Conservation (phyloP, 73 alveolate genomes). For the Effrenium voratum region DNA sequence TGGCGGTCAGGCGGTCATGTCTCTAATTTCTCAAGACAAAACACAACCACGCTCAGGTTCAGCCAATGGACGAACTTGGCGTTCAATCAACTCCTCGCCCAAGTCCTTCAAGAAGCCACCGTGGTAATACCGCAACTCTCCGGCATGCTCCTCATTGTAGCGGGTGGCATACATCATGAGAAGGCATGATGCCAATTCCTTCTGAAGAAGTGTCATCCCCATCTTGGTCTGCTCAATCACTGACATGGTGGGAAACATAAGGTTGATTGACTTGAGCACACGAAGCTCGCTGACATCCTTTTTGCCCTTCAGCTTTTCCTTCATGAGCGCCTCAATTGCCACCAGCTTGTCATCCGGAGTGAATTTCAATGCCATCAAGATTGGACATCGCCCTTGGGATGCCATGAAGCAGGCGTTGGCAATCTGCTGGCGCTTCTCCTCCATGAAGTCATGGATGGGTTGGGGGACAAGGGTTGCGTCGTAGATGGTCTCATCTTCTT, state of each 20-base stretch:
- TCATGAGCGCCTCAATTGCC: not conserved
- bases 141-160: not conserved
- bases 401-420: not conserved
- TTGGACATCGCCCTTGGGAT: not conserved
- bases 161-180: conserved; percentile 4
- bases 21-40: not conserved
- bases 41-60: conserved; percentile 8
- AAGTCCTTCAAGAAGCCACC: conserved; percentile 11
- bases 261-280: not conserved
- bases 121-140: not conserved
- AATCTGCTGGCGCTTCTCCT: not conserved
- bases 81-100: conserved; percentile 1
- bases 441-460: not conserved
- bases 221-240: conserved; percentile 7
- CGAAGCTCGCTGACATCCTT: conserved; percentile 14
- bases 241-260: not conserved
- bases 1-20: no score
- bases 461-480: not conserved
- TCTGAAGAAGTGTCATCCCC: not conserved
- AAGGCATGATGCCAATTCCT: not conserved
- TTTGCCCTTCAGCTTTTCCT: conserved; percentile 15
- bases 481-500: not conserved
- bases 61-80: conserved; percentile 15
- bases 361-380: not conserved
- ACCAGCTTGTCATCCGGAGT: not conserved